Conservation (phyloP, 2,329 filamentous ascomycete species). For the Didymella keratinophila region DNA sequence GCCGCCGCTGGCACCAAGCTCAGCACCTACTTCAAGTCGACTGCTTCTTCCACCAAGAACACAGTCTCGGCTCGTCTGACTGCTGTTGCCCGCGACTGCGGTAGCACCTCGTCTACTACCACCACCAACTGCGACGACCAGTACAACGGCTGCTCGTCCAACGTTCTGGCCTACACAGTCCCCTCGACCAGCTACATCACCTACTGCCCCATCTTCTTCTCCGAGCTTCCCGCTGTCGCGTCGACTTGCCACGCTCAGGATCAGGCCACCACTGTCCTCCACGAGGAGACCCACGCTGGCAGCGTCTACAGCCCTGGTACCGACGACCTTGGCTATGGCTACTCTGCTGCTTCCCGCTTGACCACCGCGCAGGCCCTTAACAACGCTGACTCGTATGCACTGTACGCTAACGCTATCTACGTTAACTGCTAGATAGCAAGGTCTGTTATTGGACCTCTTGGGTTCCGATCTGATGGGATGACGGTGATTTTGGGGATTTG, state of each 20-base stretch:
- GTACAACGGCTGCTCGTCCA: slow-evolving; percentile 59
- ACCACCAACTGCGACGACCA: slow-evolving; percentile 67
- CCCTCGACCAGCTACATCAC: slow-evolving; percentile 63
- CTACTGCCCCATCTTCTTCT: slow-evolving; percentile 70
- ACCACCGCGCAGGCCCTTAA: slow-evolving; percentile 61
- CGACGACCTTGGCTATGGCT: slow-evolving; percentile 65
- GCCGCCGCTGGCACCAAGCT: slow-evolving; percentile 59
- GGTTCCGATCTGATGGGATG: neutral
- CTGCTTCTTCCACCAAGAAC: slow-evolving; percentile 55
- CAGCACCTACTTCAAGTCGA: slow-evolving; percentile 70
- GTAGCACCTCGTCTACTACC: slow-evolving; percentile 59
- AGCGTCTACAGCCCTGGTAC: slow-evolving; percentile 63
- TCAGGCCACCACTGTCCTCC: slow-evolving; percentile 69
- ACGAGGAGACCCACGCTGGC: slow-evolving; percentile 71
- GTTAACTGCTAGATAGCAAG: slow-evolving; percentile 33
- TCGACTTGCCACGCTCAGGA: slow-evolving; percentile 69
- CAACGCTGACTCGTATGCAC: slow-evolving; percentile 70
- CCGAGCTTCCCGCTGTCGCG: slow-evolving; percentile 59
- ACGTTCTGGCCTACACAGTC: slow-evolving; percentile 67
- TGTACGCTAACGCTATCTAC: slow-evolving; percentile 59
- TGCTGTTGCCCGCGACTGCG: slow-evolving; percentile 63
- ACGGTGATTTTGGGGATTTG: neutral
- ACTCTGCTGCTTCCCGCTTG: slow-evolving; percentile 58
- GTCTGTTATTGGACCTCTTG: neutral
- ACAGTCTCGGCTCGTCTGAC: slow-evolving; percentile 38